Evolutionary conservation across 371 early-diverging fungal species (phyloP).

Genomic region (Thermomucor indicae-seudaticae): DNA sequence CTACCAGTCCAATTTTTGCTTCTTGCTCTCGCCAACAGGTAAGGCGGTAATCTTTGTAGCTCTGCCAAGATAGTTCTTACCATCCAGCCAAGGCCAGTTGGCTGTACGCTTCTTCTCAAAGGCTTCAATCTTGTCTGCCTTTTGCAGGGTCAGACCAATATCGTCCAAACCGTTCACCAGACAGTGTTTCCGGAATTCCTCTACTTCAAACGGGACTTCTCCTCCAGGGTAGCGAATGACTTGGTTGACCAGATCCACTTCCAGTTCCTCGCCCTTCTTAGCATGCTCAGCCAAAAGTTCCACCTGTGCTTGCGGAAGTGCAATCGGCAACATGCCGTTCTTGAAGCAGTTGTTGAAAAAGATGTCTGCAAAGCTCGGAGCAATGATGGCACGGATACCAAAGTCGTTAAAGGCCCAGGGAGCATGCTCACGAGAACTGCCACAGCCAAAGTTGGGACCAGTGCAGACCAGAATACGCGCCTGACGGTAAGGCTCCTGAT

Average conservation of each 20-base stretch:
- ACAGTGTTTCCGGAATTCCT: conserved; percentile 57
- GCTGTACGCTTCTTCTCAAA: conserved; percentile 52
- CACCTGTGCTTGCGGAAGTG: conserved; percentile 31
- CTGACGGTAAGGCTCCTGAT: conserved; percentile 51
- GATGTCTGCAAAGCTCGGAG: conserved; percentile 68
- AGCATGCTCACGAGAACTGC: conserved; percentile 70
- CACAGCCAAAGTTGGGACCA: conserved; percentile 71
- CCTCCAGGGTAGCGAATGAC: conserved; percentile 34
- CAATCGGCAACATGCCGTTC: conserved; percentile 66
- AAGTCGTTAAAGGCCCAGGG: conserved; percentile 73
- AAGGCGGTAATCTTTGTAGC: conserved; percentile 27
- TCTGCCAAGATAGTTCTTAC: conserved; percentile 38
- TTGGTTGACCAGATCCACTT: conserved; percentile 56
- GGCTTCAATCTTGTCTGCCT: conserved; percentile 42
- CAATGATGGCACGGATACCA: conserved; percentile 67
- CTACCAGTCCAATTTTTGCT: conserved; percentile 49
- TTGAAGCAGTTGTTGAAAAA: conserved; percentile 73
- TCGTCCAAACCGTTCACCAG: conserved; percentile 68
- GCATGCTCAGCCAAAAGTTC: conserved; percentile 44
- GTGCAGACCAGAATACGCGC: conserved; percentile 55
- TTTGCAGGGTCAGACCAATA: conserved; percentile 68
- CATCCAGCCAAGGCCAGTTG: conserved; percentile 66
- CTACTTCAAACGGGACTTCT: conserved; percentile 50
- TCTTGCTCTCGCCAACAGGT: conserved; percentile 19
- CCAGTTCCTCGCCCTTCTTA: conserved; percentile 38